Evolutionary conservation across 768 basidiomycete species (phyloP), one percentile per base, ranked within the genome.

Genomic region (Vararia minispora): DNA sequence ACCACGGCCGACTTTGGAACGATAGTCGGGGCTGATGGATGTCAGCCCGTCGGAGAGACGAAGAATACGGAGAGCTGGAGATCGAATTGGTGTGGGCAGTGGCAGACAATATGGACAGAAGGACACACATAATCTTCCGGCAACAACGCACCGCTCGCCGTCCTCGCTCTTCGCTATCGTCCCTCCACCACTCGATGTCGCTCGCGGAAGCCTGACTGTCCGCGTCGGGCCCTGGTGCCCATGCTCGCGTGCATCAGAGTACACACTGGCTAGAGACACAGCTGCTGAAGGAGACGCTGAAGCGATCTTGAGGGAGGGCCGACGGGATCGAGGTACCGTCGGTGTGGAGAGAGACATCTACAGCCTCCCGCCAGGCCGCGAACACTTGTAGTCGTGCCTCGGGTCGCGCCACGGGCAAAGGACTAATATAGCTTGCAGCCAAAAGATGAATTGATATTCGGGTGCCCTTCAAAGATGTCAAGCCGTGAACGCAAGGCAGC

Each of bases 61-160:
- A 11, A 86, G 50, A 28, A 58, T 41, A 35, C 56, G 50, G 16
- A 58, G 43, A 6, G 54, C 58, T 59, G 37, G 30, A 38, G 14
- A 7, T 10, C 27, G 27, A 12, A 27, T 34, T 29, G 39, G 26
- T 25, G n/a, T 30, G 36, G n/a, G 37, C n/a, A 25, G 20, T 22
- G 16, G 21, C 12, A 4, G 20, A 24, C 20, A 22, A 30, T 12
- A 29, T 9, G 25, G 12, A 30, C 10, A 4, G 20, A n/a, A n/a
- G 27, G 5, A 56, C 71, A 45, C 43, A 84, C 84, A 83, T 64
- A 85, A 84, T 57, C 72, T 74, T n/a, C 84, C 83, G 1, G 83
- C 73, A 9, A 86, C 78, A 2, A 74, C 81, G 57, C 79, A 83
- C 49, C 75, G 59, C 26, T 49, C 52, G 1, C 76, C 78, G 48